Evolutionary conservation across 2,329 filamentous ascomycete genomes (phyloP).

Genomic region (Ascochyta clinopodiicola): DNA sequence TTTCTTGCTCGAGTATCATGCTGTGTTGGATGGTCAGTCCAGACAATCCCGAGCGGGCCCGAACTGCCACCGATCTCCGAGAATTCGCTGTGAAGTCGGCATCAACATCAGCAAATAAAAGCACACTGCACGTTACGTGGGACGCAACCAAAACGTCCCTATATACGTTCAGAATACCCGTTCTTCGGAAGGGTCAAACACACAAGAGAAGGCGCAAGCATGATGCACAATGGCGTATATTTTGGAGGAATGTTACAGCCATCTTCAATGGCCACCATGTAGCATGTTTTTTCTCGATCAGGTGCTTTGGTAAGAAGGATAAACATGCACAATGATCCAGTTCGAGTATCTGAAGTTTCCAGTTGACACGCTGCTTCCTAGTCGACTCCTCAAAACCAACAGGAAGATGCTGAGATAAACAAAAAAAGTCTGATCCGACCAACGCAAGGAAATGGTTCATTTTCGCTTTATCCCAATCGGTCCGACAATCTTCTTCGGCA

Average conservation of each 20-base stretch:
- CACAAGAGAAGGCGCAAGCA: background rate
- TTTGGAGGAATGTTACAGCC: conserved; percentile 23
- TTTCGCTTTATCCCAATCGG: conserved; percentile 42
- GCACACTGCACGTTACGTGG: background rate
- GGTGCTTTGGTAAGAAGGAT: conserved; percentile 27
- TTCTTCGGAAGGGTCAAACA: background rate
- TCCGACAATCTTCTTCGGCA: conserved; percentile 39
- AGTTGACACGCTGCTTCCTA: conserved; percentile 17
- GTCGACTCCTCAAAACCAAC: conserved; percentile 22
- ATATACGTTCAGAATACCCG: no score
- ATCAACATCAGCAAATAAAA: background rate
- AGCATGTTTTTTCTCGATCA: conserved; percentile 27
- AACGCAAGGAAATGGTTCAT: conserved; percentile 31
- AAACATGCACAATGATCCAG: conserved; percentile 33
- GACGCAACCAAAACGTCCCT: background rate
- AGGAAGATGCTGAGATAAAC: conserved; percentile 40
- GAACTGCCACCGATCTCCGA: conserved; percentile 23
- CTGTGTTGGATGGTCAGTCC: background rate
- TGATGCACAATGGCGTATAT: conserved; percentile 4
- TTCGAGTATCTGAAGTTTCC: conserved; percentile 23
- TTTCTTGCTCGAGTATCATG: background rate
- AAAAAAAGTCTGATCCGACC: conserved; percentile 37
- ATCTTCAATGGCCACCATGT: conserved; percentile 16
- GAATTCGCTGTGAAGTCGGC: conserved; percentile 9
- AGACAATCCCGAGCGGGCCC: conserved; percentile 13